Conservation (phyloP, 2,329 filamentous ascomycete genomes). For the Colletotrichum graminicola region DNA sequence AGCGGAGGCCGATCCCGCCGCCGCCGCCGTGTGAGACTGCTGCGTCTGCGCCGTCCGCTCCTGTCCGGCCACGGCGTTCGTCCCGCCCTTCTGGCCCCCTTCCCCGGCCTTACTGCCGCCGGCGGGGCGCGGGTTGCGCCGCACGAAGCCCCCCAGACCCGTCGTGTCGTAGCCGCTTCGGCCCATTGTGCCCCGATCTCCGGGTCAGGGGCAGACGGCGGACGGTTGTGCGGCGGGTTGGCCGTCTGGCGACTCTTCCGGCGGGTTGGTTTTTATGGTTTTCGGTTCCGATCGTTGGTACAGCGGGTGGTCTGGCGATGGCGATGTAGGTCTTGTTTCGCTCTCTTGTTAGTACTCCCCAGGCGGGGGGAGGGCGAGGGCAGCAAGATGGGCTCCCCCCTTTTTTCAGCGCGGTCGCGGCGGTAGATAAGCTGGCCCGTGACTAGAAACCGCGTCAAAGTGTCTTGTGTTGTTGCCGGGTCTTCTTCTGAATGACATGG, state of each 20-base stretch:
- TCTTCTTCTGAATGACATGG: constrained; percentile 38
- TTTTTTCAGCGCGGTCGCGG: constrained; percentile 30
- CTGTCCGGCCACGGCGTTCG: not conserved
- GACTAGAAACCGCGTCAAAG: not conserved
- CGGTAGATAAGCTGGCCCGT: not conserved
- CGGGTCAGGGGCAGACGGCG: not conserved
- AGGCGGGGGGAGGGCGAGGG: not conserved
- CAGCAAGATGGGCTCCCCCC: not conserved
- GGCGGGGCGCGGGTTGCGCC: not conserved
- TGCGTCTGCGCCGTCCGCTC: constrained; percentile 1
- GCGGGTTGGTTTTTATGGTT: not conserved
- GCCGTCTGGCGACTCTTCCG: not conserved
- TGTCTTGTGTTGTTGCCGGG: constrained; percentile 8
- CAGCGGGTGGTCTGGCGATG: not conserved
- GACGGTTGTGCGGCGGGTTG: not conserved
- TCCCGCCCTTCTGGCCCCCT: not conserved
- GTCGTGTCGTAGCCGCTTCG: constrained; percentile 40
- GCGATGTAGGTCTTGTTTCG: not conserved
- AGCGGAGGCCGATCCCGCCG: constrained; percentile 11
- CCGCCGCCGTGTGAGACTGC: not conserved
- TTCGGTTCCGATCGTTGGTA: not conserved
- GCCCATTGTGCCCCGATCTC: constrained; percentile 30
- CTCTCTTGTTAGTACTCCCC: not conserved
- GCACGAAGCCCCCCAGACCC: constrained; percentile 6
- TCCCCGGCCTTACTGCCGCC: constrained; percentile 1